Evolutionary conservation across 305 asterid species (phyloP).

Genomic region (Nicotiana rustica): DNA sequence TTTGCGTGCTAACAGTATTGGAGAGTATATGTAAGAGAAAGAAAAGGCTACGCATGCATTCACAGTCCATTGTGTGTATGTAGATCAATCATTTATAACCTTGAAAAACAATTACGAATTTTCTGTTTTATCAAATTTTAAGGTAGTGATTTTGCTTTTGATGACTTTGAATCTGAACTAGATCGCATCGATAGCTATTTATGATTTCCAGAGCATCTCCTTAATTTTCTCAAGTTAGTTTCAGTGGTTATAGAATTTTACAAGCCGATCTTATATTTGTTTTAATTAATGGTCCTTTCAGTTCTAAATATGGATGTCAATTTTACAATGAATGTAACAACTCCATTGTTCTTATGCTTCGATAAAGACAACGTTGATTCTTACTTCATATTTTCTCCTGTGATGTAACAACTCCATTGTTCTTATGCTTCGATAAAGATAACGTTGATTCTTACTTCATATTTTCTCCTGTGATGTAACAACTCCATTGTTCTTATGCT

Average conservation of each 20-base stretch:
- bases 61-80: not conserved
- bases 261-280: not conserved
- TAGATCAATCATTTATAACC: not conserved
- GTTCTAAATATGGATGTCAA: not conserved
- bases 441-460: too few relatives aligned
- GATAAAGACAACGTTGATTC: not conserved
- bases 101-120: not conserved
- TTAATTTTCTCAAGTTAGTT: not conserved
- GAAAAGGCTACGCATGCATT: not conserved
- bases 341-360: not conserved
- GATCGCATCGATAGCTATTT: not conserved
- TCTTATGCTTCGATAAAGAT: too few relatives aligned
- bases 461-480: too few relatives aligned
- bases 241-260: not conserved
- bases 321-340: not conserved
- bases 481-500: too few relatives aligned
- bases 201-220: not conserved
- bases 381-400: not conserved
- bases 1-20: not conserved
- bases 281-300: not conserved
- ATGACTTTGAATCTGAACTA: not conserved
- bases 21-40: not conserved
- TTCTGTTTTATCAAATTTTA: not conserved
- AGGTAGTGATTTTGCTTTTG: not conserved
- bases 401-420: too few relatives aligned